Evolutionary conservation across 306 rosid species (phyloP).

Genomic region (Rosa rugosa): DNA sequence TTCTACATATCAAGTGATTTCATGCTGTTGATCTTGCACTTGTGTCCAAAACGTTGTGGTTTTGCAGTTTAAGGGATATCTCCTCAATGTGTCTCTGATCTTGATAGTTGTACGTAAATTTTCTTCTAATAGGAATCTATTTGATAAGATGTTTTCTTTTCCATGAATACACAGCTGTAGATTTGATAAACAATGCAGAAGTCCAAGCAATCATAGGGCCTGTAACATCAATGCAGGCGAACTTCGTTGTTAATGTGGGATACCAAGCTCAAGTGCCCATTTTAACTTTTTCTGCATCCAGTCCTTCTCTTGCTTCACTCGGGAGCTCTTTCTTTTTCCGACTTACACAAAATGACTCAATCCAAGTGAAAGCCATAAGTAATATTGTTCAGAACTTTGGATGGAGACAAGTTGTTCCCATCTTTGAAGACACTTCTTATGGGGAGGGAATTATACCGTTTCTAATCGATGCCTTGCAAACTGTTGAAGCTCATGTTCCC

Average conservation of each 20-base stretch:
- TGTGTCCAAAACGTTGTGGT: no score
- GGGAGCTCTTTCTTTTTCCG: slow-evolving; percentile 45
- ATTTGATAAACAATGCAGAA: neutral
- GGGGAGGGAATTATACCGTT: slow-evolving; percentile 47
- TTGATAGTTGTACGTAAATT: no score
- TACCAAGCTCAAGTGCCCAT: neutral
- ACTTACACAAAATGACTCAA: slow-evolving; percentile 31
- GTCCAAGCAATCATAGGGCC: neutral
- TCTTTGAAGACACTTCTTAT: slow-evolving; percentile 43
- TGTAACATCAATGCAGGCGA: neutral
- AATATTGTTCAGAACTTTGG: slow-evolving; percentile 42
- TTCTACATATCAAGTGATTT: no score
- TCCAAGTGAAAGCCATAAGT: slow-evolving; percentile 41
- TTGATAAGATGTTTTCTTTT: no score
- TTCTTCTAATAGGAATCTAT: no score
- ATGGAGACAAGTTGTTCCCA: slow-evolving; percentile 52
- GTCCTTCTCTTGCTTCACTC: neutral
- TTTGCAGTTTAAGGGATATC: no score
- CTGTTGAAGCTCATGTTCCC: slow-evolving; percentile 31
- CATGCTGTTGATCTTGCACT: no score
- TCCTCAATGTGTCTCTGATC: no score
- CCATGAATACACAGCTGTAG: neutral
- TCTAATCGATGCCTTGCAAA: slow-evolving; percentile 39
- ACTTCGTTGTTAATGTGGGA: neutral
- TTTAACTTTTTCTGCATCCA: neutral